Evolutionary conservation across 371 early-diverging fungal species (phyloP).

Genomic region (Actinomortierella ambigua): DNA sequence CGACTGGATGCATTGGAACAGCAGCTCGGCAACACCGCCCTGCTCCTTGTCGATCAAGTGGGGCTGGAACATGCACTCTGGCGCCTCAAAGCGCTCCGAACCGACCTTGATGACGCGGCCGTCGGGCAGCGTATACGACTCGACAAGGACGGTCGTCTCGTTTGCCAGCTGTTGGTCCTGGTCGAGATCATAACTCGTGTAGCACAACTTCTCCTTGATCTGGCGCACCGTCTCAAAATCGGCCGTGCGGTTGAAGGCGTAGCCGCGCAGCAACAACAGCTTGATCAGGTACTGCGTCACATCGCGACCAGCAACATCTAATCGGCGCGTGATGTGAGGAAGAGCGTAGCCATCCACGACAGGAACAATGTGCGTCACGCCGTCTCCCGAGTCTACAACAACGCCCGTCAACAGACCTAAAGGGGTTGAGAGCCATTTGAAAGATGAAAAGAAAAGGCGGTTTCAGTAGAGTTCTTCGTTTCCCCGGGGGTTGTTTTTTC

Average conservation of each 20-base stretch:
- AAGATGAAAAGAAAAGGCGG: neutral
- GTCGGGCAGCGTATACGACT: conserved; percentile 97
- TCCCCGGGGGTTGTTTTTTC: neutral
- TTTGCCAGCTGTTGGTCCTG: conserved; percentile 93
- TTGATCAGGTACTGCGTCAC: conserved; percentile 97
- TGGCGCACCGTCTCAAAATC: conserved; percentile 98
- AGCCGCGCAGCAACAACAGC: conserved; percentile 90
- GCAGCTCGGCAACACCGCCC: conserved; percentile 92
- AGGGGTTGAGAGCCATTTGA: neutral
- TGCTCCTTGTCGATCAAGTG: conserved; percentile 94
- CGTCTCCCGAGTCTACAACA: conserved; percentile 97
- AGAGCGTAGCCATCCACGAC: conserved; percentile 95
- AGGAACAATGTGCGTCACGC: conserved; percentile 98
- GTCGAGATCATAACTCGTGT: conserved; percentile 93
- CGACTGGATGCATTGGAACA: conserved; percentile 90
- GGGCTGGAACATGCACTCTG: conserved; percentile 98
- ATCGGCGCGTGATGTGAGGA: conserved; percentile 87
- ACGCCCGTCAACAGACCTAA: conserved; percentile 93
- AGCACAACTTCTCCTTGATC: conserved; percentile 97
- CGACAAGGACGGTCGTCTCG: conserved; percentile 96
- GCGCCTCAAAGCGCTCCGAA: conserved; percentile 97
- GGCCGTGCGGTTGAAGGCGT: conserved; percentile 96
- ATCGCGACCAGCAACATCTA: conserved; percentile 97
- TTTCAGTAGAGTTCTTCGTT: neutral
- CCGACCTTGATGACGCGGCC: conserved; percentile 98